Conservation (phyloP, 1,284 basidiomycete species). For the Heterobasidion annosum region DNA sequence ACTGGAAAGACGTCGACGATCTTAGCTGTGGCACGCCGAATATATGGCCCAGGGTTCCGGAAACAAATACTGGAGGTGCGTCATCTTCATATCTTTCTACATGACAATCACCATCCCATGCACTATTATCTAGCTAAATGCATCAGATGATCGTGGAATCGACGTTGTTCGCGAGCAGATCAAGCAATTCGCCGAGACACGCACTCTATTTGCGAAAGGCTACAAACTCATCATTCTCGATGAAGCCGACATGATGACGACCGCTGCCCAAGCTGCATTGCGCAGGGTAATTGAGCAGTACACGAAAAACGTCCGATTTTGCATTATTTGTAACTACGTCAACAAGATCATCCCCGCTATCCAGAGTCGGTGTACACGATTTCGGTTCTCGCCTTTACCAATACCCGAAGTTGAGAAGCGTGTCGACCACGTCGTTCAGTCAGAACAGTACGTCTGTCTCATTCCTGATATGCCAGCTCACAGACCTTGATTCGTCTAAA, state of each 20-base stretch:
- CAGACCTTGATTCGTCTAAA: background rate
- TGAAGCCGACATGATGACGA: constrained; percentile 99
- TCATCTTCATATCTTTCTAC: background rate
- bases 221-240: constrained; percentile 98
- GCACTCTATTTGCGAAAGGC: constrained; percentile 84
- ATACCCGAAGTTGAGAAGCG: constrained; percentile 81
- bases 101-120: background rate
- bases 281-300: constrained; percentile 98
- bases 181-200: constrained; percentile 96
- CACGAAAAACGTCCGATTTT: constrained; percentile 97
- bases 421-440: constrained; percentile 72
- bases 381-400: constrained; percentile 94
- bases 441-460: constrained; percentile 62
- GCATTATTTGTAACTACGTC: constrained; percentile 99
- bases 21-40: constrained; percentile 88
- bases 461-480: background rate
- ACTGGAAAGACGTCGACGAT: constrained; percentile 98
- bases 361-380: constrained; percentile 96
- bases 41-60: constrained; percentile 78
- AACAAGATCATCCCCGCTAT: constrained; percentile 99
- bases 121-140: constrained; percentile 65
- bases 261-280: constrained; percentile 92
- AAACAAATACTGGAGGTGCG: constrained; percentile 94
- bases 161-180: constrained; percentile 98
- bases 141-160: constrained; percentile 96